phyloP scores from a whole-genome alignment of 345 rosid species.

The Populus davidiana region DNA sequence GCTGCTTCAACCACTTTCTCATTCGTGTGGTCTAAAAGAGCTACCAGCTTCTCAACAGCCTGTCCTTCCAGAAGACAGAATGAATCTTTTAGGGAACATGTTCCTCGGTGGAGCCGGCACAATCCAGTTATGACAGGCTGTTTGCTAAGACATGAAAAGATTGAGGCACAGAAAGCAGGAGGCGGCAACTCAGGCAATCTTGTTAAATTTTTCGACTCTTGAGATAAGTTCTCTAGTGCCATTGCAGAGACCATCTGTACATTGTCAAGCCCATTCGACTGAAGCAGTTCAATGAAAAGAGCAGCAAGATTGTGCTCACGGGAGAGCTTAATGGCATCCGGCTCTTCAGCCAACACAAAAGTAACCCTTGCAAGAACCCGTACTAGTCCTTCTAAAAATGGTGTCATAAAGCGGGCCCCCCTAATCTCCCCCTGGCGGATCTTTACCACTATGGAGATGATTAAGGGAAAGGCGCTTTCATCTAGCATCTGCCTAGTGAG shows the following conservation, averaged over 20 bases:
- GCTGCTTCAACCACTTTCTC: conserved; percentile 90
- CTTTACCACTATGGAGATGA: conserved; percentile 48
- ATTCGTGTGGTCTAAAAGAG: conserved; percentile 81
- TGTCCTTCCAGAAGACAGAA: conserved; percentile 91
- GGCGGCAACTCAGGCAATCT: conserved; percentile 70
- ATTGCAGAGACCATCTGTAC: conserved; percentile 78
- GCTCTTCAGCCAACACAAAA: conserved; percentile 66
- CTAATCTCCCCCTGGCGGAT: conserved; percentile 72
- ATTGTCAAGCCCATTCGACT: conserved; percentile 62
- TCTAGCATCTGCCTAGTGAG: conserved; percentile 82
- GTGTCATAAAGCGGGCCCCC: conserved; percentile 69
- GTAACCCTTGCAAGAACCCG: conserved; percentile 73
- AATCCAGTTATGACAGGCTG: conserved; percentile 63
- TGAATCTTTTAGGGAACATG: conserved; percentile 68
- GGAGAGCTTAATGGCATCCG: conserved; percentile 58
- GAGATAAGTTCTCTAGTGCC: conserved; percentile 87
- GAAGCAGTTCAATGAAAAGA: conserved; percentile 70
- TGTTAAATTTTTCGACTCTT: conserved; percentile 71
- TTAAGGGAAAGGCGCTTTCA: conserved; percentile 64
- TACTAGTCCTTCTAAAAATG: conserved; percentile 78
- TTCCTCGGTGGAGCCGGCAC: conserved; percentile 77
- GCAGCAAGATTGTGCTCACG: conserved; percentile 60
- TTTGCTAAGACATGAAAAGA: conserved; percentile 71
- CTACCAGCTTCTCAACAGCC: conserved; percentile 76
- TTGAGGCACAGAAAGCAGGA: conserved; percentile 47